Evolutionary conservation across 192 early-diverging fungal species (phyloP), one percentile per base, ranked within the genome.

Genomic region (Backusella morwellensis): DNA sequence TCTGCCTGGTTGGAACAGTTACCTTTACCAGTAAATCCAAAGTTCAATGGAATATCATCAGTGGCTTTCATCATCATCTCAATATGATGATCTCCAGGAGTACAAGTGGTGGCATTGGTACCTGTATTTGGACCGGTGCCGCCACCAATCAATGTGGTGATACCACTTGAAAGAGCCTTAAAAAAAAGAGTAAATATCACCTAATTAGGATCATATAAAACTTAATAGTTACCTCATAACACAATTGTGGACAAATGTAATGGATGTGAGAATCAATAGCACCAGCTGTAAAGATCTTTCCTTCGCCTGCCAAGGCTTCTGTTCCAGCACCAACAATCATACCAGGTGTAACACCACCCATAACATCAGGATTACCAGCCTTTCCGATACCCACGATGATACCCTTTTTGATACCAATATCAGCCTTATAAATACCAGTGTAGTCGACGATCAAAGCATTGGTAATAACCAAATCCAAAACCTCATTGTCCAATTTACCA

Each of bases 101-200:
- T 98, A 85, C 97, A 99, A 1, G 97, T 99, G 0, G 97, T 98
- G 0, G 97, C 97, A 75, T 97, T 97, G 0, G 96, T 95, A 71
- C 97, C 97, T 14, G 96, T 97, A 81, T 97, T 97, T 40, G 97
- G 97, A 12, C 97, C 97, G 1, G 97, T 97, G 59, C 95, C 95
- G 52, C 95, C 95, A 41, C 95, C 96, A 68, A 96, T 89, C 77
- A 97, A 74, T 56, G 95, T 98, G 3, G 95, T 96, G 21, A 91
- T 89, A 29, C 95, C 94, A 8, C 89, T 88, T 17, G 85, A 89
- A n/a, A 95, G 73, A 14, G 93, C 94, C 91, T 88, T 78, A 29
- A 32, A 36, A 23, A 35, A 63, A 34, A 68, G 34, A 34, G n/a
- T 68, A 73, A 47, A 73, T 52, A 47, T 54, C 42, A 34, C 47